Percentiles rank a stretch among this genome's conserved stretches.
phyloP scores from a whole-genome alignment of 495 filamentous ascomycete genomes.

The Parathielavia hyrcaniae region DNA sequence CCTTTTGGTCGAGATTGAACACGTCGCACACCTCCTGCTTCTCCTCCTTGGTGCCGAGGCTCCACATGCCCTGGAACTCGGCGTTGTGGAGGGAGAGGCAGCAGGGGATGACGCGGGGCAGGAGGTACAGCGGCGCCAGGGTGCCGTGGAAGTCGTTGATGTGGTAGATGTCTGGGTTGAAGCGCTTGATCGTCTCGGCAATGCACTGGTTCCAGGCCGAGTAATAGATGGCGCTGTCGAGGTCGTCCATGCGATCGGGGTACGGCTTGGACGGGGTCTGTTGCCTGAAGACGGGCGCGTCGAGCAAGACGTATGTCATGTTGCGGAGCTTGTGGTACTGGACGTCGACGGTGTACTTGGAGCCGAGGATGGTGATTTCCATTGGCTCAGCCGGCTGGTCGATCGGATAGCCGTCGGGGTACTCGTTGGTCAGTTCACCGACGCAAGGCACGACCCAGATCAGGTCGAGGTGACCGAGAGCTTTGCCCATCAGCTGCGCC shows the following conservation, averaged over 20 bases:
- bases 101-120: constrained; percentile 54
- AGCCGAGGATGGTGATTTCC: constrained; percentile 55
- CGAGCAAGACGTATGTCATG: constrained; percentile 66
- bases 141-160: constrained; percentile 76
- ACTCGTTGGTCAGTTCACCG: constrained; percentile 49
- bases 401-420: constrained; percentile 43
- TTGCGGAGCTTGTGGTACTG: constrained; percentile 63
- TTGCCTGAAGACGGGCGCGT: constrained; percentile 62
- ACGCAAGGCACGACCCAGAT: constrained; percentile 74
- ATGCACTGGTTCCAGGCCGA: constrained; percentile 70
- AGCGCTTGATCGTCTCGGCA: constrained; percentile 51
- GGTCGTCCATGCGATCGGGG: constrained; percentile 64
- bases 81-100: constrained; percentile 50
- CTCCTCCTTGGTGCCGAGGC: constrained; percentile 58
- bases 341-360: constrained; percentile 54
- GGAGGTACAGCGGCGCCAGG: constrained; percentile 59
- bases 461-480: constrained; percentile 60
- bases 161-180: constrained; percentile 65
- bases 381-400: constrained; percentile 52
- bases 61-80: constrained; percentile 68
- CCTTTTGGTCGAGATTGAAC: constrained; percentile 52
- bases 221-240: constrained; percentile 66
- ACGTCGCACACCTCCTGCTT: constrained; percentile 60
- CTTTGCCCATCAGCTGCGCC: constrained; percentile 66
- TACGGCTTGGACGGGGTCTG: constrained; percentile 61